These are phyloP conservation scores for Taphrina sp. DNA, from an alignment of 1,139 yeast species.

Conservation along the genomic window DNA sequence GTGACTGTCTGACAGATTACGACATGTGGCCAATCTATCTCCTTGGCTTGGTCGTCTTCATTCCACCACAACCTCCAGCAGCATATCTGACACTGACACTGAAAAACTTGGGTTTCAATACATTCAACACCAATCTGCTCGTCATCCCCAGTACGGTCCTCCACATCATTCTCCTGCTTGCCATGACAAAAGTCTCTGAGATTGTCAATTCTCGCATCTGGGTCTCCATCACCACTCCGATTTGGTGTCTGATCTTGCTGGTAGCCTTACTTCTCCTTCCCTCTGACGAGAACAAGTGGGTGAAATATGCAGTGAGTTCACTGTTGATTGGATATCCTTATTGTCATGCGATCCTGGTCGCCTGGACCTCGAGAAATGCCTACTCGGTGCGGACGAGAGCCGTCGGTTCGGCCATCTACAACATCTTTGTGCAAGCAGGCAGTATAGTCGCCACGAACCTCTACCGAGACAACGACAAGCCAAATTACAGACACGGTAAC, in stretches of 20 bases:
- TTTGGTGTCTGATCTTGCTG: conserved; percentile 10
- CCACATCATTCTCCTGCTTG: conserved; percentile 47
- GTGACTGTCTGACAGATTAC: conserved; percentile 51
- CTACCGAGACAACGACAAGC: conserved; percentile 58
- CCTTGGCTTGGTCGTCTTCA: conserved; percentile 51
- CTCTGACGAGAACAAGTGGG: conserved; percentile 51
- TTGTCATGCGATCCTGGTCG: conserved; percentile 42
- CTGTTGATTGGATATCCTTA: conserved; percentile 52
- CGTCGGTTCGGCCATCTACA: conserved; percentile 60
- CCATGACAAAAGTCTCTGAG: conserved; percentile 49
- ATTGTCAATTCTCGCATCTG: conserved; percentile 45
- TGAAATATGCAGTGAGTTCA: conserved; percentile 53
- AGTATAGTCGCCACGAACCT: conserved; percentile 53
- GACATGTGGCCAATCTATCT: conserved; percentile 59
- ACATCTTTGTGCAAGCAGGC: conserved; percentile 61
- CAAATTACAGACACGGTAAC: conserved; percentile 57
- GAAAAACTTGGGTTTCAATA: conserved; percentile 55
- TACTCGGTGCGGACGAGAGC: conserved; percentile 61
- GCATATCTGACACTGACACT: conserved; percentile 57
- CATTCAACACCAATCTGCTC: conserved; percentile 54
- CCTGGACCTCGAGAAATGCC: conserved; percentile 63
- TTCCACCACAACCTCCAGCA: conserved; percentile 47
- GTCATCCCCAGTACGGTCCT: conserved; percentile 44
- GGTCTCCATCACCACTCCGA: conserved; percentile 35
- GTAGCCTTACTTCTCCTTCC: conserved; percentile 3